Conservation (phyloP, 176 grass and related monocot genomes). For the Hordeum vulgare region DNA sequence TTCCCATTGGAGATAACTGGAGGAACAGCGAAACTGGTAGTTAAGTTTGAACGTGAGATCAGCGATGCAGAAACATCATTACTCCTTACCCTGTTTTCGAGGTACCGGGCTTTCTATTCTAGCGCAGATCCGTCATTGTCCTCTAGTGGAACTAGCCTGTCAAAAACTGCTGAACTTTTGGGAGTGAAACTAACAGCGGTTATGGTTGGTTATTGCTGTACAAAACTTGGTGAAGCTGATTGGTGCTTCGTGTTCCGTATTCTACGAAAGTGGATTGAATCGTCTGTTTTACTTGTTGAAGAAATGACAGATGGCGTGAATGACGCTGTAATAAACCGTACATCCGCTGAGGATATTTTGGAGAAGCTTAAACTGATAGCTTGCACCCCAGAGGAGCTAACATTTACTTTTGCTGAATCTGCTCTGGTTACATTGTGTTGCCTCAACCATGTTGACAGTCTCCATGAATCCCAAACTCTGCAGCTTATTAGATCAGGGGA, state of each 20-base stretch:
- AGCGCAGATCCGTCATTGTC: conserved; percentile 5
- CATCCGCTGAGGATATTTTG: conserved; percentile 28
- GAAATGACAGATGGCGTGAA: conserved; percentile 64
- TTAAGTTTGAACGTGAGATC: conserved; percentile 42
- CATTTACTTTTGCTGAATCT: conserved; percentile 48
- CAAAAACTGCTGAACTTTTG: conserved; percentile 47
- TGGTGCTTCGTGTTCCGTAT: conserved; percentile 58
- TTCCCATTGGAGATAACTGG: conserved; percentile 52
- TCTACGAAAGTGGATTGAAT: conserved; percentile 64
- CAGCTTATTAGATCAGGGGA: conserved; percentile 39
- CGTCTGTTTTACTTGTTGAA: conserved; percentile 75
- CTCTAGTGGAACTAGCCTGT: background rate
- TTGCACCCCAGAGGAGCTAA: conserved; percentile 42
- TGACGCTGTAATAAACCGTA: conserved; percentile 35
- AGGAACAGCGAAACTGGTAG: conserved; percentile 46
- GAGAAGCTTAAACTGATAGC: conserved; percentile 56
- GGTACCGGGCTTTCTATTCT: conserved; percentile 45
- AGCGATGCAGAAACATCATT: conserved; percentile 47
- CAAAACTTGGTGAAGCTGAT: conserved; percentile 62
- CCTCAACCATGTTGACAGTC: conserved; percentile 42
- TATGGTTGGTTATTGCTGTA: conserved; percentile 76
- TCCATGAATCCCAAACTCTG: conserved; percentile 36
- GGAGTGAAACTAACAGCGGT: conserved; percentile 66
- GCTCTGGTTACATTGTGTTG: conserved; percentile 65
- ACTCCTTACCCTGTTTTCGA: conserved; percentile 55